These are phyloP conservation scores for Rhodotorula sp. DNA, from an alignment of 1,284 basidiomycete genomes.

Conservation along the genomic window DNA sequence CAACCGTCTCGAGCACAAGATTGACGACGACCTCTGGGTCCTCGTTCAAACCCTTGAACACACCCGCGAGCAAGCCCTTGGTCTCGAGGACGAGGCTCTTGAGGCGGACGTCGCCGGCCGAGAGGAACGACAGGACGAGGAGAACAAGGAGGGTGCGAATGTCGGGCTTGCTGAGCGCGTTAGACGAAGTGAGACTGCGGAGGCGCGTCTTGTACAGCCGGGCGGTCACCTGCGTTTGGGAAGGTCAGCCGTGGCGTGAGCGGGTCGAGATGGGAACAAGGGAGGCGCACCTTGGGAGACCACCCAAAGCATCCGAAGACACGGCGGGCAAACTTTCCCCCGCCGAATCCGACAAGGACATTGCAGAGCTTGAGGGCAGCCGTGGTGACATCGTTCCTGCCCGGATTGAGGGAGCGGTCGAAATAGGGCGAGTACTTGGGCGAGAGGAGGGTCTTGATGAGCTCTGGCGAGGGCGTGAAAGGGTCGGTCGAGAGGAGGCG, in stretches of 20 bases:
- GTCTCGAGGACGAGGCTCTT: constrained; percentile 39
- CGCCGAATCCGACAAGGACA: constrained; percentile 37
- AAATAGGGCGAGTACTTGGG: constrained; percentile 31
- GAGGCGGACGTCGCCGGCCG: constrained; percentile 30
- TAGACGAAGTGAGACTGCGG: constrained; percentile 19
- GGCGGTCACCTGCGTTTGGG: constrained; percentile 25
- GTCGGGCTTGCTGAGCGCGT: constrained; percentile 35
- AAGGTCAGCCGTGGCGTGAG: background rate
- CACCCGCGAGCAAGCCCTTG: constrained; percentile 33
- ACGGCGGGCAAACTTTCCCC: constrained; percentile 31
- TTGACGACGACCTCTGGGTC: constrained; percentile 36
- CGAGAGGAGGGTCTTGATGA: constrained; percentile 32
- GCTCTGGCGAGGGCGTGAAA: constrained; percentile 30
- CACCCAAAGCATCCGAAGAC: constrained; percentile 33
- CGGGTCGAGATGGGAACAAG: accelerated
- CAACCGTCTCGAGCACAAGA: constrained; percentile 31
- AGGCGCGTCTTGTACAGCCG: constrained; percentile 41
- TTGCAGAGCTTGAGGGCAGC: constrained; percentile 35
- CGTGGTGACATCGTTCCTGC: constrained; percentile 43
- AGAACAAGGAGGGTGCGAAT: constrained; percentile 41
- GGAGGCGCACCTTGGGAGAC: constrained; percentile 30
- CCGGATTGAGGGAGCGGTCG: constrained; percentile 38
- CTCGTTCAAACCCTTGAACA: constrained; percentile 39
- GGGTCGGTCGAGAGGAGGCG: constrained; percentile 37
- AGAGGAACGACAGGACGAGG: constrained; percentile 38